Evolutionary conservation across 192 early-diverging fungal genomes (phyloP).

Genomic region (Oehlia diaphana): DNA sequence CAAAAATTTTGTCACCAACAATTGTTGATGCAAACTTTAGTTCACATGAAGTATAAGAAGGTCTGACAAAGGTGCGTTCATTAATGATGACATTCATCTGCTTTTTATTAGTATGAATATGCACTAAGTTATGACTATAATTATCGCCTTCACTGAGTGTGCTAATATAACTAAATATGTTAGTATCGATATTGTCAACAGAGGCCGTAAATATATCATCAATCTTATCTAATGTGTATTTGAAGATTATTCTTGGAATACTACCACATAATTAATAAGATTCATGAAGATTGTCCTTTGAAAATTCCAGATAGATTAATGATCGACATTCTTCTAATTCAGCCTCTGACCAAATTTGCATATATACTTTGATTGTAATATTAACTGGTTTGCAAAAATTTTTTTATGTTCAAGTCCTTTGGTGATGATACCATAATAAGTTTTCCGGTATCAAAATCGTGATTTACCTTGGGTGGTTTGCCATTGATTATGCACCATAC

Average conservation of each 20-base stretch:
- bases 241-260: neutral
- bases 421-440: constrained; percentile 7
- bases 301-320: neutral
- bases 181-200: neutral
- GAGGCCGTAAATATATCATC: neutral
- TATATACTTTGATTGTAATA: neutral
- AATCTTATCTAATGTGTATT: neutral
- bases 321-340: neutral
- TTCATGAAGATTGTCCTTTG: neutral
- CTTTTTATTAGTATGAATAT: neutral
- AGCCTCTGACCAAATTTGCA: neutral
- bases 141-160: neutral
- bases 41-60: neutral
- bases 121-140: constrained; percentile 4
- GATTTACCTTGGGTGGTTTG: neutral
- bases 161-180: neutral
- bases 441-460: neutral
- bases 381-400: neutral
- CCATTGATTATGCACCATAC: constrained; percentile 5
- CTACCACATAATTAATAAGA: neutral
- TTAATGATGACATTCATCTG: neutral
- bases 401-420: neutral
- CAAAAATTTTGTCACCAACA: constrained; percentile 1
- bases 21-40: neutral
- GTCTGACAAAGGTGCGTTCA: neutral